phyloP scores from a whole-genome alignment of 805 yeast species.

The Kluyveromyces nonfermentans region DNA sequence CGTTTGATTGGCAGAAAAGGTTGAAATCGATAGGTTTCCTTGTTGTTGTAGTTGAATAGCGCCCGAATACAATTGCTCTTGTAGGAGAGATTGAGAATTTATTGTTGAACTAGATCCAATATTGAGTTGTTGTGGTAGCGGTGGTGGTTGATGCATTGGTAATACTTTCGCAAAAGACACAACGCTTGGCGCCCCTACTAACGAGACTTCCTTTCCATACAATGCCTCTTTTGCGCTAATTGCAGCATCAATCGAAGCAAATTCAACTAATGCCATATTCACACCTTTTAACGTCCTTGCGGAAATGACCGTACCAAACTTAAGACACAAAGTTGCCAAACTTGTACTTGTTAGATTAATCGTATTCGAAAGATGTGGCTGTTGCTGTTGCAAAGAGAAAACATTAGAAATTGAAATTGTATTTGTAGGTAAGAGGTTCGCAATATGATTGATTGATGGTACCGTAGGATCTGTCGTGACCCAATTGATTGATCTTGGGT shows the following conservation, averaged over 20 bases:
- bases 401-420: conserved; percentile 72
- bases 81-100: conserved; percentile 22
- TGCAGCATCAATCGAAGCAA: conserved; percentile 62
- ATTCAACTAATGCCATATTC: conserved; percentile 59
- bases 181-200: conserved; percentile 65
- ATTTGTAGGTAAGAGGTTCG: conserved; percentile 64
- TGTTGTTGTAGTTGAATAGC: conserved; percentile 26
- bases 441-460: conserved; percentile 66
- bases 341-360: conserved; percentile 37
- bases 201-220: conserved; percentile 68
- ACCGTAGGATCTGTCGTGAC: conserved; percentile 65
- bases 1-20: not conserved
- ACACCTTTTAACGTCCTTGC: conserved; percentile 48
- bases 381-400: conserved; percentile 35
- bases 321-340: conserved; percentile 48
- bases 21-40: conserved; percentile 25
- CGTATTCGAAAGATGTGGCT: conserved; percentile 41
- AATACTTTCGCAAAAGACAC: conserved; percentile 78
- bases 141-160: conserved; percentile 28
- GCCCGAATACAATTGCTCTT: conserved; percentile 28
- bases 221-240: conserved; percentile 67
- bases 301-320: conserved; percentile 52
- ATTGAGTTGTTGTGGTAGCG: conserved; percentile 8
- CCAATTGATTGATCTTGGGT: conserved; percentile 47
- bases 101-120: conserved; percentile 3